Base-by-base conservation (phyloP, 2,329 filamentous ascomycete species). In the Botryosphaeria agaves region DNA sequence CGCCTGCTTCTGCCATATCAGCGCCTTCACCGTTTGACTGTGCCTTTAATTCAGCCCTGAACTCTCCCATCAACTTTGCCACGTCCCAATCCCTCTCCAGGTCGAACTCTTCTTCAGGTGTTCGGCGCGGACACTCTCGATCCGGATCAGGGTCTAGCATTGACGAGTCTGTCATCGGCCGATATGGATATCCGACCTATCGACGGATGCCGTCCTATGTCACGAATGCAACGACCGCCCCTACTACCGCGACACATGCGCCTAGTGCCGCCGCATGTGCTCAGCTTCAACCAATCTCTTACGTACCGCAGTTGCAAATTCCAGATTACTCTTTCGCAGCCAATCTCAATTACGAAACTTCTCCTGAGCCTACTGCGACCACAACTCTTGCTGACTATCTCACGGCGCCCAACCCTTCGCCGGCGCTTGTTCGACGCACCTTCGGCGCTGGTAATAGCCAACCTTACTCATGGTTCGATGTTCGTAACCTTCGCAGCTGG, bases 381-480 rank as follows among this genome's bases (percentile, higher is more conserved):
- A 85, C 78, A 3, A 85, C 75, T 7, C 63, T 93, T 34, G 62
- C 84, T 42, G 66, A 67, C 37, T 92, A 89, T 55, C 69, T 95
- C 28, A 84, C 78, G 3, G 62, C 67, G 0, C 58, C 79, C 36
- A 93, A 91, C 47, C 84, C 85, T 14, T 76, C 82, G 14, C 78
- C 85, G 12, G 76, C 77, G 24, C 63, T 93, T 19, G 82, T 92
- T 21, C 77, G 77, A 46, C 79, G 76, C 41, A 75, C 77, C 48
- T 49, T 73, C 57, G 70, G 63, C 38, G 79, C 72, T 50, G 74
- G 65, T 45, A 69, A 65, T 54, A 76, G 68, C 44, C 82, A 76
- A 51, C 75, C 92, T 59, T 93, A 87, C 54, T n/a, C n/a, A n/a
- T 95, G 87, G 87, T 94, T 83, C 80, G 87, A 95, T 46, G 69